Conservation (phyloP, 768 basidiomycete species). For the Podaxis pistillaris region DNA sequence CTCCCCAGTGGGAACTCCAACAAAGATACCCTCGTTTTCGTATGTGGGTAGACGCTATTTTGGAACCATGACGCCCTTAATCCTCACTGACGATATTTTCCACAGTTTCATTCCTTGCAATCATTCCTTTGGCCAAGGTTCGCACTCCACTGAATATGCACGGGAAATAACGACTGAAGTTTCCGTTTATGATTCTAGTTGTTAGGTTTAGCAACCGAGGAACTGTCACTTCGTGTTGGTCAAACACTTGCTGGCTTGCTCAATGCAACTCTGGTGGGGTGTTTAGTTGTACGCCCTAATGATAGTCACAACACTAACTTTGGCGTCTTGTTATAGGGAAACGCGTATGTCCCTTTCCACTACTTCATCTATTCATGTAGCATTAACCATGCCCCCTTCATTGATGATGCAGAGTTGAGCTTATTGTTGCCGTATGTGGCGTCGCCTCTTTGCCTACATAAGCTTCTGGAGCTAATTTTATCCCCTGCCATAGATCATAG, state of each 20-base stretch:
- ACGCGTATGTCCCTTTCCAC: conserved; percentile 35
- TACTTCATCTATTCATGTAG: neutral
- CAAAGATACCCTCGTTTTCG: conserved; percentile 63
- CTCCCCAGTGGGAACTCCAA: conserved; percentile 33
- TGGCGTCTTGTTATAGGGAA: conserved; percentile 36
- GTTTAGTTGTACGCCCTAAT: neutral
- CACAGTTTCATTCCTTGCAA: conserved; percentile 74
- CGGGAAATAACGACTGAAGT: neutral
- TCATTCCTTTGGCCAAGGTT: conserved; percentile 83
- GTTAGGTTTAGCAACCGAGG: conserved; percentile 83
- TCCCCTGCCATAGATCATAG: conserved; percentile 39
- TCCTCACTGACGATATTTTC: neutral
- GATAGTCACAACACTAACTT: neutral
- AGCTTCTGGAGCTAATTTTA: neutral
- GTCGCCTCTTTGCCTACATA: neutral
- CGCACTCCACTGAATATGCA: neutral
- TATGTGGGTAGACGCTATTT: conserved; percentile 49
- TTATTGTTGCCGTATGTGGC: conserved; percentile 73
- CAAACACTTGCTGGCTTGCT: conserved; percentile 81
- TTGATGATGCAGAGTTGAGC: conserved; percentile 46
- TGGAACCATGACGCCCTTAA: neutral
- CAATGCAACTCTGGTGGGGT: conserved; percentile 76
- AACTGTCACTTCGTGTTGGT: conserved; percentile 77
- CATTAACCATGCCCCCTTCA: conserved; percentile 9
- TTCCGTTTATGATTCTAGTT: conserved; percentile 43